Evolutionary conservation across 1,139 yeast species (phyloP), one percentile per base, ranked within the genome.

Genomic region (Saccharomycopsis crataegensis): DNA sequence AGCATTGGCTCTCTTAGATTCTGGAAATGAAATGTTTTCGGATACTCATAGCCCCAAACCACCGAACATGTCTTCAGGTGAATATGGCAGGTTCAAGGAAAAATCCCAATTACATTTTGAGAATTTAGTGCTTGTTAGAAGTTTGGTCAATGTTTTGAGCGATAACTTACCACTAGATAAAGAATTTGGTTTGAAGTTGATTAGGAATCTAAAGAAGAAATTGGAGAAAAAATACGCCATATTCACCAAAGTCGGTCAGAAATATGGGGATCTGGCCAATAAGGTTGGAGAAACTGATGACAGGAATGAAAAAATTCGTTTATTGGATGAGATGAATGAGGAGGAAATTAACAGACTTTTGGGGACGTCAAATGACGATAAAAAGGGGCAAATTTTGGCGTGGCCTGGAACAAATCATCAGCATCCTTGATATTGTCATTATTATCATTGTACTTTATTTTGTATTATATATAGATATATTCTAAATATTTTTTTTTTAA

Each of bases 381-480:
- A 54, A n/a, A 55, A 56, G 34, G 50, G 53, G 17, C 51, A 52
- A 58, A 64, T 82, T 8, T 70, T 78, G 42, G 87, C 87, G 0
- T 82, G 87, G 87, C 87, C 87, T 0, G 86, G 86, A 0, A 74
- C 80, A 6, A 75, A 81, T 59, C 86, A 80, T 62, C 84, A 85
- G 0, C 87, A 82, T 62, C 86, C 86, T 14, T 47, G 28, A 47
- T 12, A 43, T 22, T 22, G 4, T 22, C 28, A 22, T 22, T 22
- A 22, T 22, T 22, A 12, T 11, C 6, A 16, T 22, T 22, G 12
- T 42, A 12, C 31, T 42, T 5, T 11, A 42, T 2, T 11, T 42
- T 14, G 44, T 11, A 12, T 12, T 42, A 42, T 42, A 42, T 42
- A 11, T 42, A 42, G 12, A 42, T 11, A 42, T 9, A 22, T 22